Base-by-base conservation (phyloP, 306 rosid species). In the Heteromeles arbutifolia region DNA sequence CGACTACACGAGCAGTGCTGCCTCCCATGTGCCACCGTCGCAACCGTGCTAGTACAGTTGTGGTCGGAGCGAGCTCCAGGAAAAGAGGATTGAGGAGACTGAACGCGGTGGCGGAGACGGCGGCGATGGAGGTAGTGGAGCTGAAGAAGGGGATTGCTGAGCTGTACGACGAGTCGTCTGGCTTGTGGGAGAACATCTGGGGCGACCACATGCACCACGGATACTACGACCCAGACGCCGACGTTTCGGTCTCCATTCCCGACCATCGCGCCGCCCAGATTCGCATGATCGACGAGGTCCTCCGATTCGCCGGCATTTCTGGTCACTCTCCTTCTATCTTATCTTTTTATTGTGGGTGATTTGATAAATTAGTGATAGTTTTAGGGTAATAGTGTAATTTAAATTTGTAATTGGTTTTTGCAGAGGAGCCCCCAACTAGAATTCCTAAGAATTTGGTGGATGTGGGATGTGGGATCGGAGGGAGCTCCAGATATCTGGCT, bases 131-230 rank as follows among this genome's bases (percentile, higher is more conserved):
- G 8, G 65, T 25, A 24, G 52, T 79, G 2, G 73, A 78, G 58
- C 85, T 94, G 64, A 78, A 85, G 77, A 82, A 82, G 37, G 97
- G 96, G 18, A 92, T 95, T 41, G 97, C 98, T 0, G 93, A 89
- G 82, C 88, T 95, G 77, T 95, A 95, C 80, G 98, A 95, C 59
- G 91, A 92, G 79, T 95, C 98, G 0, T 92, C 98, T 8, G 80
- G 77, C 4, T 6, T 90, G 0, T 95, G 98, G 98, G 98, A 92
- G 77, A 65, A 78, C 43, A 87, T 95, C 7, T 95, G 98, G 97
- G 98, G 98, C 1, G 97, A 92, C 72, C 97, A 94, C 65, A 90
- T 94, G 97, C 98, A 94, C 78, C 98, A 95, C 12, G 98, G 98
- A 2, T 95, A 81, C 43, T 95, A 95, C 78, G 84, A 88, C 29